These are phyloP conservation scores for Diaporthe longicolla DNA, from an alignment of 2,329 filamentous ascomycete species.

Conservation along the genomic window DNA sequence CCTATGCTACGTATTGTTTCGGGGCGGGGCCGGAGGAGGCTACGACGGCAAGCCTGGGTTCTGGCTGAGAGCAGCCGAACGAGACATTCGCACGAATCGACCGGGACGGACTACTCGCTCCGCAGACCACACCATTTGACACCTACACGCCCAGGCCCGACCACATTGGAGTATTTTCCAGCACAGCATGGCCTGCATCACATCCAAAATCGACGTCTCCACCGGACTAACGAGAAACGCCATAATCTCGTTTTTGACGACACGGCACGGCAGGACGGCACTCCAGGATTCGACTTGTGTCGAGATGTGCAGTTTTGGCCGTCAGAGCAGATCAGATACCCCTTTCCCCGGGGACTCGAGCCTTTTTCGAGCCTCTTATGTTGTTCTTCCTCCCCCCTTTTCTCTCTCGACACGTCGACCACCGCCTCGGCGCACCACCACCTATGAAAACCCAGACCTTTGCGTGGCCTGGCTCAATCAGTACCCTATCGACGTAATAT, in stretches of 20 bases:
- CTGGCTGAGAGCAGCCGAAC: slow-evolving; percentile 39
- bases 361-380: slow-evolving; percentile 32
- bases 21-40: slow-evolving; percentile 36
- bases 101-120: slow-evolving; percentile 28
- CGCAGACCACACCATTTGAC: slow-evolving; percentile 24
- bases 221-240: slow-evolving; percentile 43
- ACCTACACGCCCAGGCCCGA: slow-evolving; percentile 35
- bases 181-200: slow-evolving; percentile 40
- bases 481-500: slow-evolving; percentile 38
- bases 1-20: slow-evolving; percentile 46
- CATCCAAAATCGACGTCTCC: slow-evolving; percentile 39
- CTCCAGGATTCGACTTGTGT: slow-evolving; percentile 34
- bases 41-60: slow-evolving; percentile 28
- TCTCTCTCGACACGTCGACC: slow-evolving; percentile 34
- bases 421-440: slow-evolving; percentile 29
- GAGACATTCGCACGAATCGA: slow-evolving; percentile 42
- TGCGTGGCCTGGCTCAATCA: slow-evolving; percentile 35
- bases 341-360: slow-evolving; percentile 38
- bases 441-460: slow-evolving; percentile 20
- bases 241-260: slow-evolving; percentile 44
- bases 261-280: slow-evolving; percentile 40
- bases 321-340: slow-evolving; percentile 44
- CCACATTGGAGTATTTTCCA: slow-evolving; percentile 19
- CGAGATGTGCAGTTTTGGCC: slow-evolving; percentile 40
- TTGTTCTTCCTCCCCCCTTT: slow-evolving; percentile 30